A percentile compares a stretch with the other conserved stretches of the same genome.
Evolutionary conservation across 306 rosid species (phyloP).

Genomic region (Nissolia schottii): DNA sequence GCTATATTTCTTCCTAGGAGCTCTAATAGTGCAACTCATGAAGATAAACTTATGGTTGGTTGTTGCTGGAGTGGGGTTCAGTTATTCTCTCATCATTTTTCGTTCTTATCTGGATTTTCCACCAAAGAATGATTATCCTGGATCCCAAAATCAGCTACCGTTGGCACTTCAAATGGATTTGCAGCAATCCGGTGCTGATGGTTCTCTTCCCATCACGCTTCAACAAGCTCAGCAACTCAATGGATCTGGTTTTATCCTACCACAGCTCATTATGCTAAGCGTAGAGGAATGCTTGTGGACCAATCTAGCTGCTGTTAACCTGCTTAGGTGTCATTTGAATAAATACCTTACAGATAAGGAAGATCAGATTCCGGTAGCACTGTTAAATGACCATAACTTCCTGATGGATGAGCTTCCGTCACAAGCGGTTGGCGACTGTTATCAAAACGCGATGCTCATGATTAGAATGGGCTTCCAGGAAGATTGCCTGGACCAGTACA

Average conservation of each 20-base stretch:
- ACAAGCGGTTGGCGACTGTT: neutral
- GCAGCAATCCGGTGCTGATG: neutral
- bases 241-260: neutral
- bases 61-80: too few species aligned
- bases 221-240: neutral
- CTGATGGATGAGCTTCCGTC: neutral
- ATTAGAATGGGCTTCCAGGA: neutral
- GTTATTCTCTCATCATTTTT: too few species aligned
- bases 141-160: too few species aligned
- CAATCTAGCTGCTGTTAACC: neutral
- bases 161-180: too few species aligned
- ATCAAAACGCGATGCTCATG: neutral
- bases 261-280: neutral
- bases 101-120: too few species aligned
- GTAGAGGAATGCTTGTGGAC: neutral
- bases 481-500: neutral
- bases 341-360: neutral
- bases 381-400: neutral
- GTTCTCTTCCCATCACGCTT: neutral
- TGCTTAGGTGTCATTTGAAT: neutral
- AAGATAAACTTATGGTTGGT: too few species aligned
- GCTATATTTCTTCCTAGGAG: too few species aligned
- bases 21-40: too few species aligned
- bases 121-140: too few species aligned
- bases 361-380: neutral